Evolutionary conservation across 1,284 basidiomycete species (phyloP).

Genomic region (Tilletia setariae): DNA sequence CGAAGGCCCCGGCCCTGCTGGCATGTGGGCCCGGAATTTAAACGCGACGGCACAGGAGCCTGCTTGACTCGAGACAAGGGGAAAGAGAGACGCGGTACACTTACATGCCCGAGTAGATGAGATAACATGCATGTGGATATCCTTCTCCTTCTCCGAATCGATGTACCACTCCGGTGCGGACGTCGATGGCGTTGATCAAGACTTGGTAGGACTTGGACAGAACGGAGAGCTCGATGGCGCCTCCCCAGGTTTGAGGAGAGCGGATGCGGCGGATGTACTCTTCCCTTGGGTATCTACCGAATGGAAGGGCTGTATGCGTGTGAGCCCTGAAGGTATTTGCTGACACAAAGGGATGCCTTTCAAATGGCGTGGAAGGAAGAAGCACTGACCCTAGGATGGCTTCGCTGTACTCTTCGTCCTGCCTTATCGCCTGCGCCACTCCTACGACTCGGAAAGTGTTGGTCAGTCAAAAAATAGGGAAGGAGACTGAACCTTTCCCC

Average conservation of each 20-base stretch:
- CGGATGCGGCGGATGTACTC: conserved; percentile 16
- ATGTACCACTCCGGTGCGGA: conserved; percentile 29
- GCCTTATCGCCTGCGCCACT: conserved; percentile 1
- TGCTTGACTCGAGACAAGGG: no score
- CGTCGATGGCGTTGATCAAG: conserved; percentile 34
- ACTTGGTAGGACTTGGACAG: conserved; percentile 28
- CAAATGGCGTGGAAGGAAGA: neutral
- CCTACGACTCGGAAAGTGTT: neutral
- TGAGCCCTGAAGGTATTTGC: no score
- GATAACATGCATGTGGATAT: conserved; percentile 24
- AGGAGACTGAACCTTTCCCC: neutral
- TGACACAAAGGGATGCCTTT: neutral
- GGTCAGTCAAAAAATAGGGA: neutral
- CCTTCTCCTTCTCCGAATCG: conserved; percentile 34
- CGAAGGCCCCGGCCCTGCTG: no score
- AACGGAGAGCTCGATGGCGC: conserved; percentile 39
- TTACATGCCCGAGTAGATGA: conserved; percentile 38
- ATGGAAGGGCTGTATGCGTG: no score
- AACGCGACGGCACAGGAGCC: no score
- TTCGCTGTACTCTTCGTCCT: conserved; percentile 12
- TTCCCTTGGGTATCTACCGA: conserved; percentile 14
- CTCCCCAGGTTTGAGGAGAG: conserved; percentile 30
- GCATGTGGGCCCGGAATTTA: neutral
- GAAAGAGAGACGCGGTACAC: neutral
- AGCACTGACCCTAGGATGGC: conserved; percentile 3